A percentile compares a stretch with the other conserved stretches of the same genome.
Conservation (phyloP, 2,329 filamentous ascomycete genomes). For the Penicillium digitatum region DNA sequence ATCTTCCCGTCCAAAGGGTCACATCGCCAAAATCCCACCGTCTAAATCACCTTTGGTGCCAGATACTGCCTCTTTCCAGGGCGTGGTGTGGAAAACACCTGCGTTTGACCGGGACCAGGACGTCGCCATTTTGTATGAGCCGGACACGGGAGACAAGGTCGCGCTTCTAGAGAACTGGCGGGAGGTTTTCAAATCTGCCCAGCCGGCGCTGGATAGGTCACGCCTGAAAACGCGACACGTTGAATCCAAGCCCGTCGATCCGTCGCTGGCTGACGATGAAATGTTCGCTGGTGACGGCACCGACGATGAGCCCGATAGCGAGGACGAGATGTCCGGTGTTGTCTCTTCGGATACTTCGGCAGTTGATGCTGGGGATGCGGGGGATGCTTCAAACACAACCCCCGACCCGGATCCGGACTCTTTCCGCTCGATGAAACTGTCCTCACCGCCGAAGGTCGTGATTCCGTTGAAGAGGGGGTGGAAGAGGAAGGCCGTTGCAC, state of each 20-base stretch:
- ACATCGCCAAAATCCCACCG: neutral
- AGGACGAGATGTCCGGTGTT: slow-evolving; percentile 21
- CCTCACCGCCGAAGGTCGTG: slow-evolving; percentile 16
- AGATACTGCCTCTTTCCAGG: slow-evolving; percentile 34
- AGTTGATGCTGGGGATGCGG: slow-evolving; percentile 17
- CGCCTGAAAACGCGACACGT: slow-evolving; percentile 15
- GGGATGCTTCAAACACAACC: slow-evolving; percentile 23
- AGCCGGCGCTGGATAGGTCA: slow-evolving; percentile 30
- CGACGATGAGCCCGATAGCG: slow-evolving; percentile 11
- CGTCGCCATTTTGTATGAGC: slow-evolving; percentile 31
- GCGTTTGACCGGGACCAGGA: slow-evolving; percentile 24
- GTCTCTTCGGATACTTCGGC: slow-evolving; percentile 12
- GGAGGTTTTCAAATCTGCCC: slow-evolving; percentile 40
- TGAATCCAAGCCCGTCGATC: neutral
- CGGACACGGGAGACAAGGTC: slow-evolving; percentile 42
- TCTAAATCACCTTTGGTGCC: slow-evolving; percentile 13
- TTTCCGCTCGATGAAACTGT: neutral
- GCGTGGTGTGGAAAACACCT: slow-evolving; percentile 40
- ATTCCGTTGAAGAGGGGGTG: slow-evolving; percentile 2
- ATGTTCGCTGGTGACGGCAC: neutral
- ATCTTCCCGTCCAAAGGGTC: neutral
- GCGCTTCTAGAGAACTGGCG: slow-evolving; percentile 47
- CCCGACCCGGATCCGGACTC: slow-evolving; percentile 12
- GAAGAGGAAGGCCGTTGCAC: slow-evolving; percentile 5
- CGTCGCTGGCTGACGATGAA: slow-evolving; percentile 4